Base-by-base conservation (phyloP, 2,329 filamentous ascomycete genomes). In the Aspergillus hiratsukae region DNA sequence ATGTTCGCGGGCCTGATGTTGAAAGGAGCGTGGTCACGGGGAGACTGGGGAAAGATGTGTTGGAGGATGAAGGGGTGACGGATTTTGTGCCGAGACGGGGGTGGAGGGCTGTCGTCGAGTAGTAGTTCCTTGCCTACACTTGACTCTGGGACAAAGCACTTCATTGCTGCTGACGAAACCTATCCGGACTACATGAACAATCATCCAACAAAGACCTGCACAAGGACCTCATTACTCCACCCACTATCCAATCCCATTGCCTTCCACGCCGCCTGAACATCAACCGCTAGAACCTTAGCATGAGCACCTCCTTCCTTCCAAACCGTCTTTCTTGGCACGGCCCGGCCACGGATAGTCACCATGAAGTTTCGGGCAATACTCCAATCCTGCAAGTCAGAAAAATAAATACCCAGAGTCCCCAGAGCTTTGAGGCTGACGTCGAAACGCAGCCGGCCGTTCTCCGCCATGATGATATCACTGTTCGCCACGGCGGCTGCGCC, bases 141-240 rank as follows among this genome's bases (percentile, higher is more conserved):
- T n/a, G 29, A 14, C 23, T 43, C 14, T 48, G 31, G n/a, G 41
- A 23, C 41, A 23, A 45, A 21, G 41, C 17, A 17, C 21, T 45
- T 45, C n/a, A 23, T 45, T 45, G 19, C 41, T 45, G n/a, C 41
- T 45, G 10, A 45, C 11, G 8, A 23, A 21, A 23, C 19, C 21
- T 46, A 23, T 14, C 19, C 21, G n/a, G 28, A 48, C n/a, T 35
- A 50, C 29, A 25, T 8, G 17, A 10, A 8, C 37, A 2, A 43
- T 65, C 48, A 75, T 17, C 61, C 64, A 28, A 81, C 69, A 59
- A 81, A 87, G 4, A 91, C 72, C 69, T 87, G 86, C 45, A 95
- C 76, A 58, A 83, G 80, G 40, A 91, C 81, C 71, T 95, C 89
- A 69, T 96, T 96, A 61, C 85, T 87, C 87, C 89, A 95, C 7